Percentiles rank a stretch among this genome's conserved stretches.
Evolutionary conservation across 257 asterid genomes (phyloP).

Genomic region (Forsythia viridissima): DNA sequence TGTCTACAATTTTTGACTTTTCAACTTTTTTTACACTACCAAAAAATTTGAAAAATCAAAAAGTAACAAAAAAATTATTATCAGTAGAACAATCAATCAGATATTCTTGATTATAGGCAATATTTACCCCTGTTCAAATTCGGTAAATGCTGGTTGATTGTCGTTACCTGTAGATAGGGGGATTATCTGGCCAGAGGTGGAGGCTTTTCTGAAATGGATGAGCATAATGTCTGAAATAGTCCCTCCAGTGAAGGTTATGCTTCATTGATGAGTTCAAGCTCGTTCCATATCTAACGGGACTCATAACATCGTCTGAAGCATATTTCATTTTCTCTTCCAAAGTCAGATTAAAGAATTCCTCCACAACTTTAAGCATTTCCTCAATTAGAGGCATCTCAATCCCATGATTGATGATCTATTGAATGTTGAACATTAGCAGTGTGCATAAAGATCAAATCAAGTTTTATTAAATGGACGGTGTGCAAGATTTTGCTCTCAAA

Average conservation of each 20-base stretch:
- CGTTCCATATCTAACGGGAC: conserved; percentile 55
- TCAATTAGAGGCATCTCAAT: conserved; percentile 27
- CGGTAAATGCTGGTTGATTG: not conserved
- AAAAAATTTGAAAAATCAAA: no score
- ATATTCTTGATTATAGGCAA: no score
- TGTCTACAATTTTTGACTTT: no score
- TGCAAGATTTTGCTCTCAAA: not conserved
- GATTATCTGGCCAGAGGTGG: conserved; percentile 53
- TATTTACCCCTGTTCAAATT: no score
- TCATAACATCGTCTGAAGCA: conserved; percentile 58
- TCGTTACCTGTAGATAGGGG: conserved; percentile 48
- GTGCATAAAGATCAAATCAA: not conserved
- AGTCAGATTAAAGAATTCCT: conserved; percentile 40
- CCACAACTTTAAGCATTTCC: conserved; percentile 37
- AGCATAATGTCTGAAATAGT: conserved; percentile 57
- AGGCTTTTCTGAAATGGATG: conserved; percentile 37
- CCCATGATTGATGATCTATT: conserved; percentile 48
- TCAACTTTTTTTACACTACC: no score
- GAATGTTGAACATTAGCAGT: not conserved
- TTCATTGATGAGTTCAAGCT: conserved; percentile 50
- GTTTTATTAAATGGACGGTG: not conserved
- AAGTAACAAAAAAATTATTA: no score
- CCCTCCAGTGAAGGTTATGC: conserved; percentile 60
- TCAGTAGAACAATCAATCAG: no score
- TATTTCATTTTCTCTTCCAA: conserved; percentile 47